phyloP scores from a whole-genome alignment of 108 stramenopile species.

The Cyclostephanos invisitatus region DNA sequence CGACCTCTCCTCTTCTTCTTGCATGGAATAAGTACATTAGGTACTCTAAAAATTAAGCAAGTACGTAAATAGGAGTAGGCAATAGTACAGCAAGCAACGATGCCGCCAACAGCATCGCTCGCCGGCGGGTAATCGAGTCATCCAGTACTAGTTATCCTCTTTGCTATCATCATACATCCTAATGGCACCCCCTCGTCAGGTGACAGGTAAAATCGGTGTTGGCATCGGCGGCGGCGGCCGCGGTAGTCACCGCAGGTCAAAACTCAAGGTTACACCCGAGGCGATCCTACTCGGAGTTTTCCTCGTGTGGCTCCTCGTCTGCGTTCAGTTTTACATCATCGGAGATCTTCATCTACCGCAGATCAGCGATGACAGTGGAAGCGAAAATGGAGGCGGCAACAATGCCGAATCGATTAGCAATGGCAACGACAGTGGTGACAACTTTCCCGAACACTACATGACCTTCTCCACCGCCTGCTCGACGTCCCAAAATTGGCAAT shows the following conservation, averaged over 20 bases:
- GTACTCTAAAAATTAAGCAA: too few relatives aligned
- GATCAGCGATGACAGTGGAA: background rate
- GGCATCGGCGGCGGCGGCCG: background rate
- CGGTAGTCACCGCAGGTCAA: constrained; percentile 5
- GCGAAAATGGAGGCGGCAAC: background rate
- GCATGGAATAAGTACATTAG: too few relatives aligned
- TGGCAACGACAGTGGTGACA: background rate
- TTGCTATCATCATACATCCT: background rate
- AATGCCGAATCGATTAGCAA: background rate
- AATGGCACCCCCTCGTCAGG: constrained; percentile 18
- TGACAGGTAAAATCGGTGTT: background rate
- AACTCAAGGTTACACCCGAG: constrained; percentile 8
- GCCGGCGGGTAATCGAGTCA: background rate
- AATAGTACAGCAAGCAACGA: too few relatives aligned
- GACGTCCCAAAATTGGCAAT: constrained; percentile 92
- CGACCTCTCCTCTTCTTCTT: too few relatives aligned
- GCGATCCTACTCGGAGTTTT: background rate
- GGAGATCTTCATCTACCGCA: background rate
- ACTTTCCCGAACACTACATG: constrained; percentile 42
- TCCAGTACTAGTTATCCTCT: too few relatives aligned
- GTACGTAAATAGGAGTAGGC: too few relatives aligned
- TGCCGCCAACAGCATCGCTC: too few relatives aligned
- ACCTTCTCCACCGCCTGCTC: constrained; percentile 89
- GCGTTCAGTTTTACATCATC: background rate
- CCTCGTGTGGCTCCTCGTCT: constrained; percentile 4